These are phyloP conservation scores for Tanacetum coccineum DNA, from an alignment of 129 eudicot genomes.

Conservation along the genomic window DNA sequence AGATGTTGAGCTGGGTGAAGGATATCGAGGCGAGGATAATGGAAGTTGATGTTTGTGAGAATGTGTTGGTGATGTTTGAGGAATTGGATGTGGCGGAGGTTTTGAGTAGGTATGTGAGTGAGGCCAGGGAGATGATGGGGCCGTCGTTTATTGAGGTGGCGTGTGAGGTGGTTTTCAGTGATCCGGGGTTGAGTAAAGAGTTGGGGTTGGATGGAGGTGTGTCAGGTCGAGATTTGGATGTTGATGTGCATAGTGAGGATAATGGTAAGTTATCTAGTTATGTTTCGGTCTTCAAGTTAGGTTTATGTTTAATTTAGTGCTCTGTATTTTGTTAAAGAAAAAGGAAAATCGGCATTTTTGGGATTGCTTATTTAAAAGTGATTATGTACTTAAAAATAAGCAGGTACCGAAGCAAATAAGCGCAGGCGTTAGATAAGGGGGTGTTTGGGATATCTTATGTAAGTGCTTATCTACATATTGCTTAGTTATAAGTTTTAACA, in stretches of 20 bases:
- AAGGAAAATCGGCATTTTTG: too few species aligned
- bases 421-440: too few species aligned
- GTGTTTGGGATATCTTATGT: too few species aligned
- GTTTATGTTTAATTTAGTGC: neutral
- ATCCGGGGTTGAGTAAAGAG: constrained; percentile 15
- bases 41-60: constrained; percentile 37
- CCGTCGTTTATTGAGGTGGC: constrained; percentile 66
- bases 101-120: constrained; percentile 41
- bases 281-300: neutral
- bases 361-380: too few species aligned
- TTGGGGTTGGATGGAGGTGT: constrained; percentile 29
- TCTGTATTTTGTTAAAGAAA: too few species aligned
- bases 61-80: constrained; percentile 30
- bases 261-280: constrained; percentile 22
- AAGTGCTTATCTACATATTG: too few species aligned
- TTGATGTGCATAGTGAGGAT: neutral
- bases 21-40: constrained; percentile 52
- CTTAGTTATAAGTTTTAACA: too few species aligned
- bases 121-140: constrained; percentile 49
- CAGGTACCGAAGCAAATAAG: too few species aligned
- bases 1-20: constrained; percentile 40
- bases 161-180: constrained; percentile 27
- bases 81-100: constrained; percentile 37
- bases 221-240: constrained; percentile 3
- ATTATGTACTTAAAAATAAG: too few species aligned